These are phyloP conservation scores for Diospyros lotus DNA, from an alignment of 148 eudicot genomes.

Conservation along the genomic window DNA sequence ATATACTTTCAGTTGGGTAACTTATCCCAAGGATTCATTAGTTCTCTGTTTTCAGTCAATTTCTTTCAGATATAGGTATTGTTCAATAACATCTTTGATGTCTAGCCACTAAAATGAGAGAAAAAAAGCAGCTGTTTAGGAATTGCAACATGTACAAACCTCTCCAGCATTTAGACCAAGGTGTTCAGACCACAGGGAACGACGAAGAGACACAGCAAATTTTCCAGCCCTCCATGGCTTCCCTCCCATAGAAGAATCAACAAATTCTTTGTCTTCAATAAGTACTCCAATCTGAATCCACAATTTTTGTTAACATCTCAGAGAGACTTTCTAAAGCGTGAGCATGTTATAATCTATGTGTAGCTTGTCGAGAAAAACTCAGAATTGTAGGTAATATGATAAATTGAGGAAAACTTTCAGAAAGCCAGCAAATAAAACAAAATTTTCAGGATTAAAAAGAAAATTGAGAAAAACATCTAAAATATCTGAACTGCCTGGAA, in stretches of 20 bases:
- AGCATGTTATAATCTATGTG: not conserved
- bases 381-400: not conserved
- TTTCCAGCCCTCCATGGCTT: conserved; percentile 94
- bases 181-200: conserved; percentile 94
- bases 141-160: conserved; percentile 32
- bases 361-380: not conserved
- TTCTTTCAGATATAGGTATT: not conserved
- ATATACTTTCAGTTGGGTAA: not conserved
- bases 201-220: conserved; percentile 80
- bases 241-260: conserved; percentile 81
- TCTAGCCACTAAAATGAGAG: not conserved
- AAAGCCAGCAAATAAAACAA: not conserved
- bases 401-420: not conserved
- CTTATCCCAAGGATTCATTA: not conserved
- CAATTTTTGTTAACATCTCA: not conserved
- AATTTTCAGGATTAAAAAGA: not conserved
- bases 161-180: conserved; percentile 82
- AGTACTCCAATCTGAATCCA: conserved; percentile 70
- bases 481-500: not conserved
- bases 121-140: not conserved
- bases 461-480: not conserved
- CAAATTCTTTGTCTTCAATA: conserved; percentile 89
- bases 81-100: not conserved
- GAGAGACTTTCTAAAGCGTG: not conserved
- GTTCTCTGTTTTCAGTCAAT: not conserved